Percentiles rank a stretch among this genome's conserved stretches.
phyloP scores from a whole-genome alignment of 2,329 filamentous ascomycete species.

The Plectosphaerella sp. region DNA sequence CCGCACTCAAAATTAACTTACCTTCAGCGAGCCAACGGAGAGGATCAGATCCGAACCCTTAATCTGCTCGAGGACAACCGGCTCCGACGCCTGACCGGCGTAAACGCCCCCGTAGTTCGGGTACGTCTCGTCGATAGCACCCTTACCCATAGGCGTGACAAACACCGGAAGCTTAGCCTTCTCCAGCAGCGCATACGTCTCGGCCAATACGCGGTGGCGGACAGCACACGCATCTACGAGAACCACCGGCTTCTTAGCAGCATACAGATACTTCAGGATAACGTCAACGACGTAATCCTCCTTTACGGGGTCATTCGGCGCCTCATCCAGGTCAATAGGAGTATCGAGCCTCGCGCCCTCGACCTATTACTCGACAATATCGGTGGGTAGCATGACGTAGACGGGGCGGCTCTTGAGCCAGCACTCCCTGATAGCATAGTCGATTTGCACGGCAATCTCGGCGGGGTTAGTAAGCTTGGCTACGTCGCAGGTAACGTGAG shows the following conservation, averaged over 20 bases:
- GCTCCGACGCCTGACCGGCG: conserved; percentile 69
- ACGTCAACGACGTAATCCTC: conserved; percentile 83
- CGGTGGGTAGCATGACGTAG: conserved; percentile 78
- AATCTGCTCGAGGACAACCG: conserved; percentile 58
- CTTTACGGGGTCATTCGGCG: conserved; percentile 62
- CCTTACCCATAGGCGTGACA: conserved; percentile 88
- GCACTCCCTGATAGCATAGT: conserved; percentile 71
- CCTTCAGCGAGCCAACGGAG: conserved; percentile 60
- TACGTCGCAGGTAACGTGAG: conserved; percentile 65
- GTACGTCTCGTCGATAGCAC: conserved; percentile 72
- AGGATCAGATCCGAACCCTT: conserved; percentile 69
- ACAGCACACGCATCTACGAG: conserved; percentile 81
- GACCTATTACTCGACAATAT: conserved; percentile 73
- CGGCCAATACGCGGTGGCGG: conserved; percentile 67
- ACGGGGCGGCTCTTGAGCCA: conserved; percentile 72
- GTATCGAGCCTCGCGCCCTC: conserved; percentile 67
- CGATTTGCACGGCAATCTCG: conserved; percentile 71
- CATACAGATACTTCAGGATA: conserved; percentile 67
- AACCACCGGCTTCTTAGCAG: conserved; percentile 70
- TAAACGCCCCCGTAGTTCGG: conserved; percentile 81
- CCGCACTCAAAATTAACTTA: too few relatives aligned
- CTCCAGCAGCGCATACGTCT: conserved; percentile 68
- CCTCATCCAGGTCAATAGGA: conserved; percentile 62
- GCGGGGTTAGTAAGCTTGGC: conserved; percentile 66
- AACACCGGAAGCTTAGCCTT: conserved; percentile 76